Evolutionary conservation across 1,139 yeast genomes (phyloP), one percentile per base, ranked within the genome.

Genomic region (Sugiyamaella sp.): DNA sequence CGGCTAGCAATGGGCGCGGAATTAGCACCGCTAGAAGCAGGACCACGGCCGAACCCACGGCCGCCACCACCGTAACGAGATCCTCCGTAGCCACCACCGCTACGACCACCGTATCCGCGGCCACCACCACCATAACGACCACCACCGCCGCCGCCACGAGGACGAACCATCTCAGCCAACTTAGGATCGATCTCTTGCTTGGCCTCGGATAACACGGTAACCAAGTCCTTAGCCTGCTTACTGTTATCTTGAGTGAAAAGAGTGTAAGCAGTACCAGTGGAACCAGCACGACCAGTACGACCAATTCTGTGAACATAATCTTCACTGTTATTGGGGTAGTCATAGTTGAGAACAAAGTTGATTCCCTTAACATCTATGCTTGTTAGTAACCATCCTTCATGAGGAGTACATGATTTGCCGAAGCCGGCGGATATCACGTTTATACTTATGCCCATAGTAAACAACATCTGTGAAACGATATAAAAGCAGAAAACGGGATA

Each of bases 201-300:
- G 62, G 99, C 99, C 79, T 95, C 99, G 74, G 86, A 82, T 80
- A 93, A 81, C 66, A 93, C 91, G 68, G 88, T 86, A 67, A 93
- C 81, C 71, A 93, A 81, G 68, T 90, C 95, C 66, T 89, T 88
- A 64, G 99, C 98, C 74, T 90, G 82, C 75, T 86, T 84, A 67
- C 87, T 78, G 79, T 89, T 89, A 62, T 80, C 91, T 62, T 85
- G 88, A 55, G 98, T 90, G 81, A 93, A 93, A 74, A 93, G 83
- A 9, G 99, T 90, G 63, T 91, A 84, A 57, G 99, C 97, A 60
- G 95, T 90, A 80, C 99, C 99, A 59, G 80, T 79, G 61, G 89
- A 84, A 73, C 98, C 98, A 63, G 97, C 99, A 83, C 99, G 89
- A 73, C 99, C 99, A 60, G 98, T 91, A 85, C 99, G 89, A 72